Base-by-base conservation (phyloP, 2,329 filamentous ascomycete genomes). In the Hymenoscyphus scutula region DNA sequence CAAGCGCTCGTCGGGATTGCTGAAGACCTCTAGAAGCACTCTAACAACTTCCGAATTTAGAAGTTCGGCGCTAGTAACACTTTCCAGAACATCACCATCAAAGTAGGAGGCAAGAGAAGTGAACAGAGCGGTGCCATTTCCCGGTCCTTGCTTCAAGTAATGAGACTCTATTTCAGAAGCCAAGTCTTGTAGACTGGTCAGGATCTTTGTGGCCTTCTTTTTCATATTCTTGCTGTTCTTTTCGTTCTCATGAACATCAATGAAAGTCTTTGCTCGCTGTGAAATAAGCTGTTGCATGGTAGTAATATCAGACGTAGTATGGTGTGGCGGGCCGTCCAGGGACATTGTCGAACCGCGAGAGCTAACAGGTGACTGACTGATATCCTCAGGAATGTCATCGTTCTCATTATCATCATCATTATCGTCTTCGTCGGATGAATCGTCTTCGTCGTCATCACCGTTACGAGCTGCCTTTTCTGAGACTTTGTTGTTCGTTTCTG, bases 61-160 rank as follows among this genome's bases (percentile, higher is more conserved):
- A 34, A 99, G 80, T 74, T 99, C 95, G 56, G 94, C 93, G 76
- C 95, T 99, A 0, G 95, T 99, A 59, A 97, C 93, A 74, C 92
- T 96, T 72, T 97, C 90, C 60, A 97, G 77, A 1, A 95, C 89
- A 76, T 97, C 91, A 0, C 89, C 88, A 71, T 96, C 89, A 70
- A 99, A 99, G 72, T 95, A 93, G 2, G 84, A 83, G 0, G 92
- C 91, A 62, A 99, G 79, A 58, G 83, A 85, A 34, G 82, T 80
- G 76, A 98, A 98, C 0, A 97, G 79, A 2, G 82, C 78, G 34
- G 82, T 79, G 11, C 90, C 91, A 48, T 84, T 80, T 5, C 77
- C 77, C 1, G 81, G 75, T 1, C 79, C 81, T 53, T 81, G 80
- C 45, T 79, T 78, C 13, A 88, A 78, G 74, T 94, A 96, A 72